Percentiles rank a stretch among this genome's conserved stretches.
Evolutionary conservation across 768 basidiomycete species (phyloP).

Genomic region (Suillus occidentalis): DNA sequence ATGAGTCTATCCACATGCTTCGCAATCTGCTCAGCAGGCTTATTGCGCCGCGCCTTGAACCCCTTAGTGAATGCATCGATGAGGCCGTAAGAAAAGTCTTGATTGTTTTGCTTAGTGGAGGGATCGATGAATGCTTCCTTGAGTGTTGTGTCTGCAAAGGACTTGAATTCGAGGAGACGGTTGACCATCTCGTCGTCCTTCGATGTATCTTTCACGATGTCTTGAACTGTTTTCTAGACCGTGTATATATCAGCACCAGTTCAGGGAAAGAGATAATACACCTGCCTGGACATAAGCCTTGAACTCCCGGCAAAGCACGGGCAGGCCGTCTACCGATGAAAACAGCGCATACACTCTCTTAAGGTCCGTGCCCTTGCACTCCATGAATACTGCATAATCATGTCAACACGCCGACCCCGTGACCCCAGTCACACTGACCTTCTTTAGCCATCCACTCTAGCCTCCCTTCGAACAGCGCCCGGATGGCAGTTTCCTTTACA

Average conservation of each 20-base stretch:
- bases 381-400: constrained; percentile 50
- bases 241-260: background rate
- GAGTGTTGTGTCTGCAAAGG: constrained; percentile 52
- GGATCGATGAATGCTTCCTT: constrained; percentile 49
- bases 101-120: constrained; percentile 40
- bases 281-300: constrained; percentile 59
- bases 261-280: constrained; percentile 3
- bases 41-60: constrained; percentile 74
- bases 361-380: constrained; percentile 45
- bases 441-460: constrained; percentile 45
- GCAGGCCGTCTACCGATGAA: constrained; percentile 52
- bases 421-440: constrained; percentile 27
- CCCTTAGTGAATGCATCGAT: constrained; percentile 70
- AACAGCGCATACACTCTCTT: constrained; percentile 62
- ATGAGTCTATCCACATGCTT: constrained; percentile 86
- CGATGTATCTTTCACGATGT: constrained; percentile 62
- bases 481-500: constrained; percentile 55
- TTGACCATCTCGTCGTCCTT: constrained; percentile 80
- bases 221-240: constrained; percentile 51
- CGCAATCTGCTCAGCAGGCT: constrained; percentile 92
- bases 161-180: constrained; percentile 66
- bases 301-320: constrained; percentile 60
- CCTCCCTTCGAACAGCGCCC: constrained; percentile 45
- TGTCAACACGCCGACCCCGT: constrained; percentile 32
- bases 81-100: constrained; percentile 65